A percentile compares a stretch with the other conserved stretches of the same genome.
phyloP scores from a whole-genome alignment of 495 filamentous ascomycete species.

The Pyrenopolyporus hunteri region DNA sequence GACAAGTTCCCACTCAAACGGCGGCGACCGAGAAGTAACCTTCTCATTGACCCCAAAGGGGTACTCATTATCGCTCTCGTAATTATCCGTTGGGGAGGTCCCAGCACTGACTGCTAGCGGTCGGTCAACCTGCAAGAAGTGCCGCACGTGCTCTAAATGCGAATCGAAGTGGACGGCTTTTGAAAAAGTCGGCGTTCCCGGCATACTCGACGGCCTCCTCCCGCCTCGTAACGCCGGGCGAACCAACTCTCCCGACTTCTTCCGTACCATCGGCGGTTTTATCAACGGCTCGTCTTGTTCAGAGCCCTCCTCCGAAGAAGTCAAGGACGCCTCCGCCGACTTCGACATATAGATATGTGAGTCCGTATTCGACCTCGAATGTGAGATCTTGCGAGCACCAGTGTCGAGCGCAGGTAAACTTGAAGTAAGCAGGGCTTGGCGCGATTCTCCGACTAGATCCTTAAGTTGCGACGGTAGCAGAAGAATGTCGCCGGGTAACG shows the following conservation, averaged over 20 bases:
- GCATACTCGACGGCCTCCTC: constrained; percentile 92
- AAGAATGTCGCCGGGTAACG: constrained; percentile 43
- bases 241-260: constrained; percentile 97
- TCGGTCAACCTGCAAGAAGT: constrained; percentile 91
- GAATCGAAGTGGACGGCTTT: constrained; percentile 97
- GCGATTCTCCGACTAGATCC: constrained; percentile 44
- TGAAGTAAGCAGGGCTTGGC: constrained; percentile 37
- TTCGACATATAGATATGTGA: constrained; percentile 60
- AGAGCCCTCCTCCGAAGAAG: constrained; percentile 66
- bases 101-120: constrained; percentile 94
- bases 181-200: constrained; percentile 91
- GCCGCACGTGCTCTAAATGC: constrained; percentile 89
- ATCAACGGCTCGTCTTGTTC: constrained; percentile 66
- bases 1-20: constrained; percentile 86
- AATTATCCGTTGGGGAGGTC: constrained; percentile 89
- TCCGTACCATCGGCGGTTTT: constrained; percentile 89
- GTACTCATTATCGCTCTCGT: constrained; percentile 83
- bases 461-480: constrained; percentile 44
- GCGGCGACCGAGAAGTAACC: constrained; percentile 47
- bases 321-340: constrained; percentile 60
- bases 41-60: constrained; percentile 74
- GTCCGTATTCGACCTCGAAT: constrained; percentile 86
- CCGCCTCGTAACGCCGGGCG: constrained; percentile 84
- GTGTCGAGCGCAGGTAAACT: constrained; percentile 35
- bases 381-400: constrained; percentile 59